Conservation (phyloP, 176 grass and related monocot genomes). For the Carex scoparia region DNA sequence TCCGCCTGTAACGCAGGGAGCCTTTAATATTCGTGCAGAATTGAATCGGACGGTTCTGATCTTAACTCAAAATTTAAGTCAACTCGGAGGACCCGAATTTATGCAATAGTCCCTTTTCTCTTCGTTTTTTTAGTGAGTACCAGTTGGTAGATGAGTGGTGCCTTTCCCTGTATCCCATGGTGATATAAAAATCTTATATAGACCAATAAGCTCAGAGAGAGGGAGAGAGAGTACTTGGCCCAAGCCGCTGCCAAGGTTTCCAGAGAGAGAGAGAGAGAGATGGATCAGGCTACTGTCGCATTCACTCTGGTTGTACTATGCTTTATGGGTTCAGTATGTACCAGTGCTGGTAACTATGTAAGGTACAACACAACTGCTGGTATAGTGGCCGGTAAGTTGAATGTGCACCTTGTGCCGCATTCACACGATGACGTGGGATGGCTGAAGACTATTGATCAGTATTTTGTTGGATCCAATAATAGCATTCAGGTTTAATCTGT, state of each 20-base stretch:
- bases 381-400: constrained; percentile 46
- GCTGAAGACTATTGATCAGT: constrained; percentile 97
- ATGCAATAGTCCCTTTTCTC: too few species aligned
- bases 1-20: too few species aligned
- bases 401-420: constrained; percentile 92
- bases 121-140: background rate
- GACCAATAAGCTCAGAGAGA: background rate
- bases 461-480: constrained; percentile 84
- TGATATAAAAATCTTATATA: background rate
- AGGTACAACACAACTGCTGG: constrained; percentile 43
- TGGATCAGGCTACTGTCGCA: constrained; percentile 17
- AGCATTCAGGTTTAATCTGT: constrained; percentile 45
- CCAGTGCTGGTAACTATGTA: constrained; percentile 14
- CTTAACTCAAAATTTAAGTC: too few species aligned
- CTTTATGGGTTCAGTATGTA: constrained; percentile 17
- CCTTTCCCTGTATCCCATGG: background rate
- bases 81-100: too few species aligned
- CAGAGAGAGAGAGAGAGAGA: constrained; percentile 15
- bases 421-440: constrained; percentile 93
- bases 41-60: too few species aligned
- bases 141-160: background rate
- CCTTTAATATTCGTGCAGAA: too few species aligned
- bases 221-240: background rate
- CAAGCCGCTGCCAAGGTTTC: too few species aligned
- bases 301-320: constrained; percentile 31